A percentile compares a stretch with the other conserved stretches of the same genome.
Evolutionary conservation across 306 rosid species (phyloP).

Genomic region (Ammopiptanthus mongolicus): DNA sequence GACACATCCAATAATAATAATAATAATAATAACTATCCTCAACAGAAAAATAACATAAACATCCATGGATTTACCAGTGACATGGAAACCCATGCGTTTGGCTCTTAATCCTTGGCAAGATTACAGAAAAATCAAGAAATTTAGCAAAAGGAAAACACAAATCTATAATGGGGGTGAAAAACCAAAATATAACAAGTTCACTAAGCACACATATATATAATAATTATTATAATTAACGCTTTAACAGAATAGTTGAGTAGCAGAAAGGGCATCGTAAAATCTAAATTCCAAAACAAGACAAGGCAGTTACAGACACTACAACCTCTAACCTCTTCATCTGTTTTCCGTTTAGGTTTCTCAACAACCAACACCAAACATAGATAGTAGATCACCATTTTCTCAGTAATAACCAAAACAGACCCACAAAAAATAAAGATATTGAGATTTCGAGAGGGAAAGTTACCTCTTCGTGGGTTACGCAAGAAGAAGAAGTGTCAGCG

Average conservation of each 20-base stretch:
- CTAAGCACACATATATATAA: background rate
- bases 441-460: constrained; percentile 1
- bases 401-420: constrained; percentile 28
- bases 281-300: background rate
- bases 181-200: background rate
- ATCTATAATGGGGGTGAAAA: background rate
- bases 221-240: background rate
- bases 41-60: background rate
- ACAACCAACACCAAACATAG: constrained; percentile 10
- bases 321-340: background rate
- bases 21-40: background rate
- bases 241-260: constrained; percentile 1
- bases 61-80: constrained; percentile 27
- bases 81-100: constrained; percentile 22
- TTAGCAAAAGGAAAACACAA: constrained; percentile 1
- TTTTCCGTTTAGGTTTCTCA: background rate
- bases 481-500: constrained; percentile 27
- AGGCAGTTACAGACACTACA: constrained; percentile 20
- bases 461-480: constrained; percentile 48
- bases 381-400: constrained; percentile 1
- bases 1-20: background rate
- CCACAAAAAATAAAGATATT: background rate
- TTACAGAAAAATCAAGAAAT: background rate
- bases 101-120: constrained; percentile 10
- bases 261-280: background rate